These are phyloP conservation scores for Glonium stellatum DNA, from an alignment of 495 filamentous ascomycete species.

Conservation along the genomic window DNA sequence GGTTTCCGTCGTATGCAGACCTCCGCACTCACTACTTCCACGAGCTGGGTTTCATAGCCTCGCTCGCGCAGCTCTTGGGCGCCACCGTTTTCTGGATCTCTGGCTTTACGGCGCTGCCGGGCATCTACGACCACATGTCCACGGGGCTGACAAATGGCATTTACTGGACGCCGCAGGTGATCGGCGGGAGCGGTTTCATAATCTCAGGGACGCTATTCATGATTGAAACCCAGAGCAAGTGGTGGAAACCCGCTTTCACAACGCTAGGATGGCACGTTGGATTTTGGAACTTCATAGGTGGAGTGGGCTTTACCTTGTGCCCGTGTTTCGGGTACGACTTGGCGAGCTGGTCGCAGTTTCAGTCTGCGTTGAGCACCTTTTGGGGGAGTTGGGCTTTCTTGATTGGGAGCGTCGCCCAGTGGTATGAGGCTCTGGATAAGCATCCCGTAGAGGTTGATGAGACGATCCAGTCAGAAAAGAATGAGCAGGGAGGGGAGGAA, in stretches of 20 bases:
- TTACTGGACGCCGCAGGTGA: slow-evolving; percentile 63
- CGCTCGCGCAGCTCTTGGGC: slow-evolving; percentile 51
- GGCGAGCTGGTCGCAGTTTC: slow-evolving; percentile 48
- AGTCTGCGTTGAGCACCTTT: slow-evolving; percentile 54
- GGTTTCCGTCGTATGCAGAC: slow-evolving; percentile 54
- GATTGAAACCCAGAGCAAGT: slow-evolving; percentile 61
- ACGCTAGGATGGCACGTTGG: slow-evolving; percentile 59
- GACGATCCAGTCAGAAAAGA: not conserved
- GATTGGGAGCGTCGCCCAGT: slow-evolving; percentile 57
- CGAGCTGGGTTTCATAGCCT: slow-evolving; percentile 64
- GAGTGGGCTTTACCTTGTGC: slow-evolving; percentile 62
- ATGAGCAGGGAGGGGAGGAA: not conserved
- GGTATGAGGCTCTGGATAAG: slow-evolving; percentile 58
- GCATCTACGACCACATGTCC: slow-evolving; percentile 46
- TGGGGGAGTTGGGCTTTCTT: slow-evolving; percentile 66
- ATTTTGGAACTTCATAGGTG: slow-evolving; percentile 52
- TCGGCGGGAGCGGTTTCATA: slow-evolving; percentile 60
- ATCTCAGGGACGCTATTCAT: slow-evolving; percentile 55
- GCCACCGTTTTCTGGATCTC: slow-evolving; percentile 65
- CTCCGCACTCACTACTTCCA: slow-evolving; percentile 56
- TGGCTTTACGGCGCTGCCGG: slow-evolving; percentile 58
- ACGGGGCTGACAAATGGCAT: slow-evolving; percentile 47
- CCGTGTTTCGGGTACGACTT: slow-evolving; percentile 52
- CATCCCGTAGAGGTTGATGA: slow-evolving; percentile 45
- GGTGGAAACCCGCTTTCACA: slow-evolving; percentile 53